A percentile compares a stretch with the other conserved stretches of the same genome.
Evolutionary conservation across 2,329 filamentous ascomycete genomes (phyloP).

Genomic region (Alternaria ventricosa): DNA sequence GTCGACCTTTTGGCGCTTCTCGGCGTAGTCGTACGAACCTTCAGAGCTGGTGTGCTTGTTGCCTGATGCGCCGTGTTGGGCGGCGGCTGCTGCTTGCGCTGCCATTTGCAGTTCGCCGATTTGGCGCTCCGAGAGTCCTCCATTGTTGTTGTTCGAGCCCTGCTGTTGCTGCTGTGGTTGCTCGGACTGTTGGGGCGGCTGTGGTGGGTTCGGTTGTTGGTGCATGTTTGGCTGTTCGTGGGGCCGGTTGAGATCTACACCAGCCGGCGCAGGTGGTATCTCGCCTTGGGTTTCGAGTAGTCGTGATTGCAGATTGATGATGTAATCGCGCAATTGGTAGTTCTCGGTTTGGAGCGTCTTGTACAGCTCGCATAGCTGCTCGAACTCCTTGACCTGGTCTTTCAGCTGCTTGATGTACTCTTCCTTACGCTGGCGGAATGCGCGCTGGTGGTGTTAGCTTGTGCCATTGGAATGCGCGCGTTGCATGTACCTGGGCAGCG

Average conservation of each 20-base stretch:
- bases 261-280: constrained; percentile 80
- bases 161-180: constrained; percentile 31
- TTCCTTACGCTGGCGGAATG: constrained; percentile 96
- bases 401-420: constrained; percentile 98
- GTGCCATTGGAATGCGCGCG: constrained; percentile 1
- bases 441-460: constrained; percentile 67
- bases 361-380: constrained; percentile 75
- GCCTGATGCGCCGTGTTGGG: constrained; percentile 39
- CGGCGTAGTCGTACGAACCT: constrained; percentile 41
- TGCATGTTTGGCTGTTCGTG: constrained; percentile 44
- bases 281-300: constrained; percentile 85
- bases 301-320: constrained; percentile 86
- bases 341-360: constrained; percentile 88
- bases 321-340: constrained; percentile 88
- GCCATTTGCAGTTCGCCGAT: constrained; percentile 45
- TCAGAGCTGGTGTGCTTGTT: constrained; percentile 45
- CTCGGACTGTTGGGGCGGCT: constrained; percentile 29
- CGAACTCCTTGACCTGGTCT: constrained; percentile 84
- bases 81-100: constrained; percentile 44
- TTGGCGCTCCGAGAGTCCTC: constrained; percentile 46
- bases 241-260: constrained; percentile 72
- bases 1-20: constrained; percentile 46
- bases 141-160: constrained; percentile 36
- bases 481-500: constrained; percentile 79
- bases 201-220: constrained; percentile 21